Evolutionary conservation across 495 filamentous ascomycete species (phyloP).

Genomic region (Aspergillus homomorphus): DNA sequence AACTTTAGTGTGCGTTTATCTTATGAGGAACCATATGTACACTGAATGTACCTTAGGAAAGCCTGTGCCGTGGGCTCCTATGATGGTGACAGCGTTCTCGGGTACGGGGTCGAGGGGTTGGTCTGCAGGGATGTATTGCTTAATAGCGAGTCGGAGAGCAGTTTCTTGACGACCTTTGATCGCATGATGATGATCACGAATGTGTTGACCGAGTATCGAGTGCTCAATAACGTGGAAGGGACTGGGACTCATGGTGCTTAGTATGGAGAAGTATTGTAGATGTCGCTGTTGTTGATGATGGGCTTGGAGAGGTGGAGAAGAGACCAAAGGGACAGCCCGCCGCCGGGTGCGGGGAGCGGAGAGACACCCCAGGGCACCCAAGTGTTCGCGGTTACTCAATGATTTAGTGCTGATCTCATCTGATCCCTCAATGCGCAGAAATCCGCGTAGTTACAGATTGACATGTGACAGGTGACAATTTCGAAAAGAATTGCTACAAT

Average conservation of each 20-base stretch:
- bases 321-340: too few species aligned
- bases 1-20: neutral
- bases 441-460: too few species aligned
- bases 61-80: constrained; percentile 64
- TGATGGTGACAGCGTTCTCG: constrained; percentile 62
- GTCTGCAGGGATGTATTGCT: constrained; percentile 64
- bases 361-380: too few species aligned
- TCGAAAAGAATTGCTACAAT: too few species aligned
- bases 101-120: constrained; percentile 50
- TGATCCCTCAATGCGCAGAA: too few species aligned
- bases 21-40: neutral
- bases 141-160: constrained; percentile 57
- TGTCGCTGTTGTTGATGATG: neutral
- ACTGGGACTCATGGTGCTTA: neutral
- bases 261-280: neutral
- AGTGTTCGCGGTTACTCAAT: too few species aligned
- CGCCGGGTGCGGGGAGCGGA: too few species aligned
- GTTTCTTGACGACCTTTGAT: constrained; percentile 47
- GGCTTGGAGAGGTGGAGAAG: neutral
- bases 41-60: constrained; percentile 19
- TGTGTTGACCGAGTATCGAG: constrained; percentile 50
- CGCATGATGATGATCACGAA: constrained; percentile 53
- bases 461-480: too few species aligned
- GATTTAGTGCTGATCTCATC: neutral
- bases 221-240: constrained; percentile 45